Base-by-base conservation (phyloP, 2,329 filamentous ascomycete species). In the Xylaria sp. region DNA sequence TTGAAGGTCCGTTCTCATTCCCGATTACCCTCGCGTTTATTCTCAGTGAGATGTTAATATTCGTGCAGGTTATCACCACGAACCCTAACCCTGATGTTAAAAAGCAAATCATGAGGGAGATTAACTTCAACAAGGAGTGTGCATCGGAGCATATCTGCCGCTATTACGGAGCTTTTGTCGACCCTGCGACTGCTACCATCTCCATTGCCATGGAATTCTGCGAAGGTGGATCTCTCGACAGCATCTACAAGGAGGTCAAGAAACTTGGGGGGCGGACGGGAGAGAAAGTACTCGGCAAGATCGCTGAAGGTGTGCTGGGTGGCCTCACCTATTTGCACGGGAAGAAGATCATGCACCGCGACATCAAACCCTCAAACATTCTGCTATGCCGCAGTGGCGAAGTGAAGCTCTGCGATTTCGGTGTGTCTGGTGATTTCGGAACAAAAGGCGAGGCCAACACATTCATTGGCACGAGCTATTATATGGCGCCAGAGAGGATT, bases 191-290 rank as follows among this genome's bases (percentile, higher is more conserved):
- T 10, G 94, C 94, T 60, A 98, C 95, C 57, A 98, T 99, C 74
- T 97, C 94, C 57, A 99, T 99, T 78, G 94, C 94, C 66, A 99
- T 99, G 96, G 96, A 99, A 80, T 98, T 97, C 77, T 99, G 96
- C 79, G 96, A 98, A 82, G 96, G 96, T 67, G 96, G 96, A 62
- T 97, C 94, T 56, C 87, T 99, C 23, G 94, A 99, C 83, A 96
- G 93, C 79, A 96, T 99, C 73, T 99, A 99, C 84, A 93, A 93
- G 74, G 96, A 99, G 82, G 94, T 99, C 43, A 97, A 97, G 84
- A 94, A 96, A 75, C 88, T 98, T 1, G 95, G 95, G 51, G 96
- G 96, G 12, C 90, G 96, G 59, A 98, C 95, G 0, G 96, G 96
- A 73, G 96, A 99, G 80, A 99, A 98, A 79, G 96, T 99, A 1